Conservation (phyloP, 2,329 filamentous ascomycete genomes). For the Graphiopsis chlorocephala region DNA sequence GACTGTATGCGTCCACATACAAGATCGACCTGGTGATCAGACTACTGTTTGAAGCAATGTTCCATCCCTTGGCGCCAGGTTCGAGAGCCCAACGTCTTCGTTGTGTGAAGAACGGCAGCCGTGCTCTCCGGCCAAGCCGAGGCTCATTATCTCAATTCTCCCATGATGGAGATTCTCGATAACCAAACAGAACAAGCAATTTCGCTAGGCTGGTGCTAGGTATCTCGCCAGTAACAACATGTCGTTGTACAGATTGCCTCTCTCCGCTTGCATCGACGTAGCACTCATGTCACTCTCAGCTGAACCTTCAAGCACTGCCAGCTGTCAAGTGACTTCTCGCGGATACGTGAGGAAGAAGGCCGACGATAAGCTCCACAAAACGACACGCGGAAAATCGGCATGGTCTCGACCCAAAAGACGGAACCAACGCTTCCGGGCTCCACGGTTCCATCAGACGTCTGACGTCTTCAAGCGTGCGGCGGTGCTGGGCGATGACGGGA, state of each 20-base stretch:
- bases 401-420: constrained; percentile 3
- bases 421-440: not conserved
- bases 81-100: not conserved
- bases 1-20: not conserved
- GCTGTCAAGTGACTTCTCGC: not conserved
- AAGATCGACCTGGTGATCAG: not conserved
- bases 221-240: not conserved
- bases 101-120: not conserved
- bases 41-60: not conserved
- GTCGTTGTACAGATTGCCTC: not conserved
- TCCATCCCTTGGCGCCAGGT: not conserved
- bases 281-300: not conserved
- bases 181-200: not conserved
- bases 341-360: not conserved
- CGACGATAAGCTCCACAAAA: constrained; percentile 1
- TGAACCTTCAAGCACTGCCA: not conserved
- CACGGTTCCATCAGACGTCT: constrained; percentile 1
- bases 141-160: not conserved
- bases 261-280: not conserved
- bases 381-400: constrained; percentile 1
- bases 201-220: not conserved
- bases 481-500: constrained; percentile 1
- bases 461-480: not conserved
- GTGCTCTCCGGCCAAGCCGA: not conserved
- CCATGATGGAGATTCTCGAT: not conserved